Conservation (phyloP, 768 basidiomycete species). For the Kwoniella pini region DNA sequence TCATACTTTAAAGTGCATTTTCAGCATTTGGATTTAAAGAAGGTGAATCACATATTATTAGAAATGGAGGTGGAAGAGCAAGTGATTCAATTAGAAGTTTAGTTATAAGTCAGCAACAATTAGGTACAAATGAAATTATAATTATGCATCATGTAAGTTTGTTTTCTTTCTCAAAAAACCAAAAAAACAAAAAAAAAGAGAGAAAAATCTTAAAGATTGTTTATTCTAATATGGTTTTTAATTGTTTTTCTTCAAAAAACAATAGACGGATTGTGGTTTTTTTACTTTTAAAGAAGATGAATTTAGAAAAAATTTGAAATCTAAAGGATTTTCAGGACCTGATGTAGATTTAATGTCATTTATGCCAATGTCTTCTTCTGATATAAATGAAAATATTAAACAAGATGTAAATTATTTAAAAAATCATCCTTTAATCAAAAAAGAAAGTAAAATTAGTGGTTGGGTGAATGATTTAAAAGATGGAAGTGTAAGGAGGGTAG, state of each 20-base stretch:
- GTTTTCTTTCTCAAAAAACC: neutral
- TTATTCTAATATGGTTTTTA: too few relatives aligned
- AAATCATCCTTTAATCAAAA: constrained; percentile 3
- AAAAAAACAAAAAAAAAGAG: neutral
- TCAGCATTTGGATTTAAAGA: constrained; percentile 14
- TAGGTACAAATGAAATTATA: constrained; percentile 11
- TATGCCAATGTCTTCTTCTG: constrained; percentile 11
- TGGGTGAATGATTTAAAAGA: constrained; percentile 14
- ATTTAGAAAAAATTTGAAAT: constrained; percentile 6
- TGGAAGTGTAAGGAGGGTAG: constrained; percentile 12
- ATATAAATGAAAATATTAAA: constrained; percentile 13
- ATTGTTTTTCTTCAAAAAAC: neutral
- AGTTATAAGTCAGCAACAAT: constrained; percentile 14
- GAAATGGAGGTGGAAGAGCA: constrained; percentile 12
- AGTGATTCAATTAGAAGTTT: constrained; percentile 8
- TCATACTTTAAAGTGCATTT: constrained; percentile 1
- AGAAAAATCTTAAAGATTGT: neutral
- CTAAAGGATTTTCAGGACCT: neutral
- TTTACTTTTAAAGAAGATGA: constrained; percentile 7
- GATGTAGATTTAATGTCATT: constrained; percentile 10
- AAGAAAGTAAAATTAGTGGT: constrained; percentile 4
- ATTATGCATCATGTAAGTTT: constrained; percentile 14
- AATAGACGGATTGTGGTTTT: constrained; percentile 11
- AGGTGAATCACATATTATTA: constrained; percentile 12
- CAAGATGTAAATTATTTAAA: constrained; percentile 7